Base-by-base conservation (phyloP, 768 basidiomycete species). In the Peribolospora kevripleyi region DNA sequence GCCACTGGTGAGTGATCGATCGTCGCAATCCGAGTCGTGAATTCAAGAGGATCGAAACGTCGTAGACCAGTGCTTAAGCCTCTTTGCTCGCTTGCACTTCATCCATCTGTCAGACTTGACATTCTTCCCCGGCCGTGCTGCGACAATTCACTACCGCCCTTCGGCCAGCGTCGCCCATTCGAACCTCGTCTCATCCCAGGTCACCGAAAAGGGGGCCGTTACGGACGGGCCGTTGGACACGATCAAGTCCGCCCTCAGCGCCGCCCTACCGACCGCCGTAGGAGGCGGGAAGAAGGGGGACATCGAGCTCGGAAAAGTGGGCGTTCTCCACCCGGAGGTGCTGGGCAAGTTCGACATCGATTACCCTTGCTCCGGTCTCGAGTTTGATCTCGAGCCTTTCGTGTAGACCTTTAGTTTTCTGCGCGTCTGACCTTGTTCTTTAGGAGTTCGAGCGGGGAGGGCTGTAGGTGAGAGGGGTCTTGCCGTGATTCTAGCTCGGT, bases 361-460 rank as follows among this genome's bases (percentile, higher is more conserved):
- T 46, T 90, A 84, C 70, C 91, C 91, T 14, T 95, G 90, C 70
- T 95, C 90, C 42, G 81, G 81, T 6, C 70, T 98, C 55, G 91
- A 98, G 73, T 87, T 98, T 67, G 81, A 80, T 40, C 73, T 95
- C 48, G 90, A 95, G 68, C 84, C 84, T n/a, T 86, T 98, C 74
- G 79, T 82, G 71, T 83, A 80, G 68, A 25, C 25, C 25, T 25
- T 25, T 25, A 25, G 25, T 25, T 25, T 25, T 25, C 25, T 25
- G 25, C 25, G 25, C 25, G 25, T 25, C 25, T 25, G 25, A 25
- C 25, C 25, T 25, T 25, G 1, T 25, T 25, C 25, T 25, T 25
- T 25, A 25, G 1, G 1, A 25, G 25, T 25, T 25, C 25, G 25
- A 25, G 25, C 25, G 25, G 25, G 25, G 25, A 25, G 25, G 25